Evolutionary conservation across 2,329 filamentous ascomycete species (phyloP).

Genomic region (Hypoxylon sp.): DNA sequence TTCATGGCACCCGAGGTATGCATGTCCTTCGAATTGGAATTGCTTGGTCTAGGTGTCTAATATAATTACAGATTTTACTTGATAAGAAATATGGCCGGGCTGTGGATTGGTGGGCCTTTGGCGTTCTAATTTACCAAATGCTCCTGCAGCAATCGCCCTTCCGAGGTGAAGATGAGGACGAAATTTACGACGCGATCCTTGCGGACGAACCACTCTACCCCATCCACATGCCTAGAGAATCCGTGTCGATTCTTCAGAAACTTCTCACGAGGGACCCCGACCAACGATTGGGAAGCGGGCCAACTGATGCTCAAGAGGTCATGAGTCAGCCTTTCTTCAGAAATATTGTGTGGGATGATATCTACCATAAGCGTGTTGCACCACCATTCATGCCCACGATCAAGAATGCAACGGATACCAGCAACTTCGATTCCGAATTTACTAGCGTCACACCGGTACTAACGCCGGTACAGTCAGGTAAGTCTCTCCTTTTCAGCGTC

Average conservation of each 20-base stretch:
- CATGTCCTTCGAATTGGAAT: conserved; percentile 16
- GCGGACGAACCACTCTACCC: conserved; percentile 98
- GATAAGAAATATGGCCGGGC: conserved; percentile 99
- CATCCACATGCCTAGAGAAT: conserved; percentile 98
- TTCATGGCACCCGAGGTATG: conserved; percentile 98
- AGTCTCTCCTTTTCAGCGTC: conserved; percentile 56
- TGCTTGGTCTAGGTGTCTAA: conserved; percentile 51
- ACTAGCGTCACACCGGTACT: conserved; percentile 98
- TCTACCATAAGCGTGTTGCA: conserved; percentile 93
- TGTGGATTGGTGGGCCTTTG: conserved; percentile 99
- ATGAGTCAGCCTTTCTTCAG: conserved; percentile 99
- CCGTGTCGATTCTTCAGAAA: conserved; percentile 97
- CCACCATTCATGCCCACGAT: conserved; percentile 93
- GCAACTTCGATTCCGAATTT: conserved; percentile 99
- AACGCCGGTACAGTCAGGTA: conserved; percentile 97
- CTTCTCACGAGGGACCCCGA: conserved; percentile 96
- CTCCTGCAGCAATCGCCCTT: conserved; percentile 98
- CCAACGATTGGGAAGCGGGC: conserved; percentile 90
- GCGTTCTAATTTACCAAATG: conserved; percentile 99
- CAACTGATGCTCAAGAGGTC: conserved; percentile 97
- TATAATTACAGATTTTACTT: conserved; percentile 79
- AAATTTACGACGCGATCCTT: conserved; percentile 98
- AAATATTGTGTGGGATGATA: conserved; percentile 98
- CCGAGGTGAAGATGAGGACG: conserved; percentile 98
- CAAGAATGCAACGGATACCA: conserved; percentile 95